Evolutionary conservation across 225 moss, liverwort and hornwort genomes (phyloP), one percentile per base, ranked within the genome.

Genomic region (Physcomitrellopsis africana): DNA sequence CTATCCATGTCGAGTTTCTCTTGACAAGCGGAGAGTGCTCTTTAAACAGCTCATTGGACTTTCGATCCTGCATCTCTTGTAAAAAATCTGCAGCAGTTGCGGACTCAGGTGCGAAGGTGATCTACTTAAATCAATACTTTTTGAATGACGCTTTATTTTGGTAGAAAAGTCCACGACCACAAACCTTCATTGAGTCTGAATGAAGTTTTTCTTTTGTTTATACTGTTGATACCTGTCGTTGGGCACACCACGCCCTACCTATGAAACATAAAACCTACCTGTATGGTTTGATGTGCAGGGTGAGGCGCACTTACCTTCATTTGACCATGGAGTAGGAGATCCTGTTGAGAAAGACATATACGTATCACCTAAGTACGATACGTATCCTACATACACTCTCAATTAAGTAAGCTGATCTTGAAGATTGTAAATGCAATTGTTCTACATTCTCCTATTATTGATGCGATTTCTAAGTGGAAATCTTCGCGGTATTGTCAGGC

Each of bases 271-370:
- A 20, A 70, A 41, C 46, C 3, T 48, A 29, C 12, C 63, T 51
- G 7, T 51, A 9, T 68, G 45, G 3, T 60, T 63, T 18, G 13
- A 70, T 63, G 11, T 80, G 67, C 87, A 99, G 97, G 97, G 90
- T 58, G 86, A 75, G 68, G 92, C 86, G 45, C 83, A 89, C 49
- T 79, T 94, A 29, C 97, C 97, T 69, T 99, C 97, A 24, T 99
- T 99, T 81, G 97, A 99, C 78, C 97, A 99, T 69, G 97, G 97
- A 82, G 85, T 92, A 60, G 97, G 95, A 52, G 97, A 99, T 70
- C 97, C 97, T 67, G 79, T 99, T 60, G 95, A 95, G 79, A 90
- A 91, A 81, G 95, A 93, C 81, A 95, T 99, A 47, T 79, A 76
- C 62, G 92, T 95, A 23, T 88, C 89, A 51, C 78, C 86, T 2